phyloP scores from a whole-genome alignment of 257 asterid genomes.

The Forsythia viridissima region DNA sequence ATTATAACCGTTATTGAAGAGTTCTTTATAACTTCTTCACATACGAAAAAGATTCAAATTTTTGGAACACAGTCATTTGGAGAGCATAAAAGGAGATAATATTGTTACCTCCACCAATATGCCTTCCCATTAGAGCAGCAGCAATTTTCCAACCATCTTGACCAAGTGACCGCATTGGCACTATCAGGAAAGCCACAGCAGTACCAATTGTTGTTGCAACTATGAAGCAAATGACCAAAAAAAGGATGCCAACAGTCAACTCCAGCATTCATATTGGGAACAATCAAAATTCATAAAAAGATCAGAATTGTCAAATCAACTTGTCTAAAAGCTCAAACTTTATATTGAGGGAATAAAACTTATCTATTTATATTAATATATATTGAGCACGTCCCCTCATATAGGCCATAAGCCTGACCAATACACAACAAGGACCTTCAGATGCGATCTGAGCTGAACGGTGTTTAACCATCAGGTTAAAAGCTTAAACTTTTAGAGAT shows the following conservation, averaged over 20 bases:
- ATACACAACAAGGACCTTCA: not conserved
- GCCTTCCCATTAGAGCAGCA: slow-evolving; percentile 97
- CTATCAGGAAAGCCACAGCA: slow-evolving; percentile 64
- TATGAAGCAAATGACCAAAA: slow-evolving; percentile 25
- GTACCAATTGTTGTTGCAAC: slow-evolving; percentile 93
- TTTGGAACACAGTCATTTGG: not conserved
- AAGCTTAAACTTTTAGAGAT: too few species aligned
- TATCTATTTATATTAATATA: too few species aligned
- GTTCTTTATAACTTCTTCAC: not conserved
- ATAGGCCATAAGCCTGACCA: too few species aligned
- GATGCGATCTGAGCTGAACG: too few species aligned
- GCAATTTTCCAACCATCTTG: slow-evolving; percentile 93
- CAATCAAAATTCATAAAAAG: not conserved
- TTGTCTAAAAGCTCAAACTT: not conserved
- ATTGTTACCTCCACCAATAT: slow-evolving; percentile 88
- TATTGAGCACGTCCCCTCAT: too few species aligned
- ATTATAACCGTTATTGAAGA: not conserved
- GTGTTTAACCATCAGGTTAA: too few species aligned
- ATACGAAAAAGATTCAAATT: not conserved
- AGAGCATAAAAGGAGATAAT: slow-evolving; percentile 1
- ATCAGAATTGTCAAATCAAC: not conserved
- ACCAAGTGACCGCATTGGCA: slow-evolving; percentile 91
- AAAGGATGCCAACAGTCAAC: not conserved
- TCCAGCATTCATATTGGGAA: not conserved
- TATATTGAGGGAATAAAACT: too few species aligned